Evolutionary conservation across 2,329 filamentous ascomycete species (phyloP), one percentile per base, ranked within the genome.

Genomic region (Talaromyces sp.): DNA sequence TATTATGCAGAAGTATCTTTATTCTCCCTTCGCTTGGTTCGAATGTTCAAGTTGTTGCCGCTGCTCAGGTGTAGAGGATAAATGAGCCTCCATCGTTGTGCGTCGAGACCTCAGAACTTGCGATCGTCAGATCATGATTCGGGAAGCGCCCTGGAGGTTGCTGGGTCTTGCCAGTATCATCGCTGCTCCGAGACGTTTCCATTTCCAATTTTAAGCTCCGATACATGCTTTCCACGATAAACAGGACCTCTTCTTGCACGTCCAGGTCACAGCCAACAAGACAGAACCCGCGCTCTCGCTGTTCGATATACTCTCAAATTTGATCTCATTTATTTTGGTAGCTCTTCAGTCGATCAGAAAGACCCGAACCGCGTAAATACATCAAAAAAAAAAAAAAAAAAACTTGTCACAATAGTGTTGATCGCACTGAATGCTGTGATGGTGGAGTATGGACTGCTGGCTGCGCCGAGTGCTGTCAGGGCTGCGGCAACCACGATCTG

Each of bases 371-470:
- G 58, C 85, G 85, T 27, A 86, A 71, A 51, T 85, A 85, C 0
- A 82, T 84, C 13, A 86, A 65, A 9, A 85, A n/a, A n/a, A n/a
- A n/a, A n/a, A n/a, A n/a, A n/a, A n/a, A n/a, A n/a, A n/a, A n/a
- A 70, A 3, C 82, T 83, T 0, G 84, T 84, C 54, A 85, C 81
- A 49, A 86, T 78, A 19, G 83, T 86, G 63, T 86, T 86, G 53
- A 85, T 77, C 1, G 83, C 83, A 0, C 84, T 84, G 42, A 86
- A 86, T 0, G 80, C 77, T 0, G 83, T 86, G 52, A 86, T 75
- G 11, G 79, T 75, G 0, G 74, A 69, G 54, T 79, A 77, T 14
- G 77, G 78, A 1, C 79, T 79, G 30, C 77, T 75, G 3, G 81
- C 81, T 1, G 83, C 83, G 6, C 83, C 82, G 39, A 86, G 73